A percentile compares a stretch with the other conserved stretches of the same genome.
These are phyloP conservation scores for Camelina hispida DNA, from an alignment of 345 rosid genomes.

Conservation along the genomic window DNA sequence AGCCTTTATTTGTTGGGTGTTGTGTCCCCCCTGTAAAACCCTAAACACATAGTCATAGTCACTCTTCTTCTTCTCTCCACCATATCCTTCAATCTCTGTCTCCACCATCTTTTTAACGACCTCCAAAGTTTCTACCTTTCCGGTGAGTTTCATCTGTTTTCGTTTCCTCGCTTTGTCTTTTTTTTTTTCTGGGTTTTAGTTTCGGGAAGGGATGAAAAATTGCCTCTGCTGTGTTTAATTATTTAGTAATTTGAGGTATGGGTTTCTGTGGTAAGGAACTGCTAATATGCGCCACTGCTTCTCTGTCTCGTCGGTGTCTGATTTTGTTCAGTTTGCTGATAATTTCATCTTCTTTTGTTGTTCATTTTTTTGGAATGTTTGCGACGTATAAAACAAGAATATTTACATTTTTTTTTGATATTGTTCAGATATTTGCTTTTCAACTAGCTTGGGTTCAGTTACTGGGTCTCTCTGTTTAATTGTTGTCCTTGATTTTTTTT, in stretches of 20 bases:
- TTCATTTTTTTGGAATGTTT: too few relatives aligned
- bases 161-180: background rate
- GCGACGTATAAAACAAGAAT: too few relatives aligned
- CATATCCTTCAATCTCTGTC: background rate
- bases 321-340: background rate
- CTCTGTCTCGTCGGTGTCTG: constrained; percentile 7
- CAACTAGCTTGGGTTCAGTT: too few relatives aligned
- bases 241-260: background rate
- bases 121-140: background rate
- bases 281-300: background rate
- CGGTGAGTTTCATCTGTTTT: constrained; percentile 13
- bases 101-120: too few relatives aligned
- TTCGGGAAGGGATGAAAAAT: background rate
- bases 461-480: background rate
- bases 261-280: too few relatives aligned
- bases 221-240: background rate
- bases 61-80: background rate
- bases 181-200: constrained; percentile 1
- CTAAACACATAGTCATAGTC: constrained; percentile 24
- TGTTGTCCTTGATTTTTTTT: constrained; percentile 2
- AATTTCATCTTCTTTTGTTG: background rate
- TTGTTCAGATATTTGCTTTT: too few relatives aligned
- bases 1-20: background rate
- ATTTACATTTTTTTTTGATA: too few relatives aligned
- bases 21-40: constrained; percentile 19